Evolutionary conservation across 2,329 filamentous ascomycete species (phyloP), one percentile per base, ranked within the genome.

Genomic region (Aspergillus melleus): DNA sequence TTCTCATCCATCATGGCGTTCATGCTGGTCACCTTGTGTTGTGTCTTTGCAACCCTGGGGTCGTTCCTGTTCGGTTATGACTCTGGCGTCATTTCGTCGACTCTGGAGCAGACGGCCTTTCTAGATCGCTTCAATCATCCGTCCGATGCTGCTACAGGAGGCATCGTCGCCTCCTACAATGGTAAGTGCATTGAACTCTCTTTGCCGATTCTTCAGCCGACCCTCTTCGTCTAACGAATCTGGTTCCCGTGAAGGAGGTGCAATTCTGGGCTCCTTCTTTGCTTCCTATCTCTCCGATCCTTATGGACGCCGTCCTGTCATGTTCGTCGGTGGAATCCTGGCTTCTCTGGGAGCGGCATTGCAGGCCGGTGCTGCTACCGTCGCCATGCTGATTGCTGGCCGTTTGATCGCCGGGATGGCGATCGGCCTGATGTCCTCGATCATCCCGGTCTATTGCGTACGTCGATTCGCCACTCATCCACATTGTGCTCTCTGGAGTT

Each of bases 21-120:
- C 52, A 49, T 66, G 16, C 66, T 76, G 24, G 74, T 74, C 50
- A 69, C 69, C 16, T 63, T 74, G 32, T 77, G 69, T 60, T 75
- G 79, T 59, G 70, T 73, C 49, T 81, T 81, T 61, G 78, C 78
- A 16, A 77, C 77, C 6, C 71, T 81, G 47, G 80, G 79, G 22
- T 80, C 80, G 42, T 77, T 82, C 57, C 71, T 82, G 14, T 81
- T 81, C 63, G 80, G 80, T 53, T 82, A 82, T 67, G 80, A 82
- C 63, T 70, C 72, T 1, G 74, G 74, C 22, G 71, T 77, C 24
- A 76, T 77, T 55, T 68, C 70, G 20, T 76, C 74, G 0, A 75
- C 67, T 30, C 75, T 77, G 53, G 70, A 70, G 26, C 70, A 76
- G 36, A 58, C 70, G 42, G 69, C 72, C n/a, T 77, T 77, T 51